Evolutionary conservation across 768 basidiomycete species (phyloP).

Genomic region (Phanerodontia chrysosporium): DNA sequence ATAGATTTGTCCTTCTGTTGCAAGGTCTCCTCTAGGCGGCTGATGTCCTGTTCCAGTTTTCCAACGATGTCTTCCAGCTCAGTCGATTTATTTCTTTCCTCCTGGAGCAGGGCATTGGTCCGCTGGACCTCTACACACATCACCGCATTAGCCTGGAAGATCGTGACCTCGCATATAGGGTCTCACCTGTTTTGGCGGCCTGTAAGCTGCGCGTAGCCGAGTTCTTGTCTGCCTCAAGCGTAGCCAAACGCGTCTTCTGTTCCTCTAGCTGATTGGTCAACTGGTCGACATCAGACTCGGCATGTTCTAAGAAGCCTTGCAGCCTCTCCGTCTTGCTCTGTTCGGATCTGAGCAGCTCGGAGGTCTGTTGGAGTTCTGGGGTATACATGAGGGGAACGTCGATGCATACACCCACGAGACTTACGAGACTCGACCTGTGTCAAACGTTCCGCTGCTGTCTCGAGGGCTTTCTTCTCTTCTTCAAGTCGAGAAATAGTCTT

Average conservation of each 20-base stretch:
- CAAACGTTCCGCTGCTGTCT: conserved; percentile 48
- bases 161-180: not conserved
- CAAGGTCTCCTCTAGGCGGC: conserved; percentile 7
- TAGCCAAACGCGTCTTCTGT: conserved; percentile 8
- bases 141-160: not conserved
- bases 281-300: conserved; percentile 5
- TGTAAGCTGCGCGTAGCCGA: not conserved
- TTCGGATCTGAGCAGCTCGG: conserved; percentile 2
- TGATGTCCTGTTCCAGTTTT: conserved; percentile 10
- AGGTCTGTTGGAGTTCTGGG: conserved; percentile 10
- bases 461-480: conserved; percentile 34
- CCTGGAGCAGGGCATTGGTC: conserved; percentile 14
- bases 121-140: conserved; percentile 13
- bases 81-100: conserved; percentile 37
- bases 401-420: conserved; percentile 15
- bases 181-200: conserved; percentile 11
- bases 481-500: conserved; percentile 77
- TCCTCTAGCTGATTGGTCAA: conserved; percentile 9
- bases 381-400: not conserved
- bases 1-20: conserved; percentile 11
- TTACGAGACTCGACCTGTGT: conserved; percentile 60
- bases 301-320: conserved; percentile 10
- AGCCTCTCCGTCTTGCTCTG: conserved; percentile 12
- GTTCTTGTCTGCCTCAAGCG: conserved; percentile 12
- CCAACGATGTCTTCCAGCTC: conserved; percentile 30